Evolutionary conservation across 2,329 filamentous ascomycete species (phyloP).

Genomic region (Periconia digitata): DNA sequence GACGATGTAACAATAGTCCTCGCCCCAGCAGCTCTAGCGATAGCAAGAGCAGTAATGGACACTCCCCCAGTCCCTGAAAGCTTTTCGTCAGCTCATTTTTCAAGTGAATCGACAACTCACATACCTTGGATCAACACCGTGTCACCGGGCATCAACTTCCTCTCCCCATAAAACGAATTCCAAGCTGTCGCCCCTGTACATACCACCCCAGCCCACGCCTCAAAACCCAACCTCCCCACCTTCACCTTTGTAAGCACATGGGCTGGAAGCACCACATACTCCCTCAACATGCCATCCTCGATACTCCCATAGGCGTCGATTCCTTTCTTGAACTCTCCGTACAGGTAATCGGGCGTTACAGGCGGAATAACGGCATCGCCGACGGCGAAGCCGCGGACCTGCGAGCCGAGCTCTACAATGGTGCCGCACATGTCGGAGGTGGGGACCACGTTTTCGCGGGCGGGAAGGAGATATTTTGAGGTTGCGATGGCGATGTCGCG

Average conservation of each 20-base stretch:
- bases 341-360: neutral
- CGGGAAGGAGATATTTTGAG: neutral
- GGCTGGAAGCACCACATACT: neutral
- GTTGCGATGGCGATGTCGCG: neutral
- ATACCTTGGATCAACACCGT: neutral
- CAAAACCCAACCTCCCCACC: neutral
- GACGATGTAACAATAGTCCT: neutral
- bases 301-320: neutral
- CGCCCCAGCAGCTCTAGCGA: neutral
- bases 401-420: neutral
- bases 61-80: neutral
- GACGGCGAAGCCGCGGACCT: neutral
- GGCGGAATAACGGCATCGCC: neutral
- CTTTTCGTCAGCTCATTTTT: too few relatives aligned
- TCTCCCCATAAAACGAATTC: neutral
- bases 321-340: neutral
- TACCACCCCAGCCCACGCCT: neutral
- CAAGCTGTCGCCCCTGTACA: neutral
- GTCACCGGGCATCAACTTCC: neutral
- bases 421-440: neutral
- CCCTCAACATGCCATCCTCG: neutral
- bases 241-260: neutral
- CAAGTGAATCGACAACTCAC: neutral
- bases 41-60: neutral
- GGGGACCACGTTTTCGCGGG: neutral